Base-by-base conservation (phyloP, 2,329 filamentous ascomycete genomes). In the Ramichloridium luteum region DNA sequence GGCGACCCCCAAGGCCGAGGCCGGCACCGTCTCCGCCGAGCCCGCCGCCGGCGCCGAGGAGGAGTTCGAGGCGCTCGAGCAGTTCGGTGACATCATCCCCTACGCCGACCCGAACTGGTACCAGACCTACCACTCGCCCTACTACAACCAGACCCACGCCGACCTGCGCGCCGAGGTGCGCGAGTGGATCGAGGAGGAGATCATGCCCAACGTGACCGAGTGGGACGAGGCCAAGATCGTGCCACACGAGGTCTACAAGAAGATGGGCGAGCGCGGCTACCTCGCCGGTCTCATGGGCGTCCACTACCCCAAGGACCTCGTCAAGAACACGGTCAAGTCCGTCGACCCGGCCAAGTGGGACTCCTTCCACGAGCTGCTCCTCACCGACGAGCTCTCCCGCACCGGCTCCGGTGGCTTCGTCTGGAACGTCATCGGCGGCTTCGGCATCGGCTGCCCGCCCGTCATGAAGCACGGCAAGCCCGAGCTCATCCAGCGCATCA, bases 171-270 rank as follows among this genome's bases (percentile, higher is more conserved):
- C 75, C 43, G 90, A 98, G 66, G 69, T 94, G 38, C 81, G 90
- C 51, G 72, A 85, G 65, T 98, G 86, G 86, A 74, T 98, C 34
- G 82, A 93, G 39, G 72, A 68, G 35, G 82, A 84, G 48, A 78
- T 96, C 55, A 85, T 93, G 65, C 88, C 90, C 13, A 71, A 88
- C 48, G 83, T 96, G 35, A 80, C 76, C 25, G 90, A 98, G 58
- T 98, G 90, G 90, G 90, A 98, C 48, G 90, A 96, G 68, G 82
- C 78, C 48, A 92, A 85, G 66, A 73, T 77, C 54, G 85, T 96
- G 2, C 88, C 90, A 0, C 74, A 81, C 27, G 71, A 74, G 46
- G 82, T 98, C 52, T 98, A 93, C 72, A 88, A 93, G 65, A 76
- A 90, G 56, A 90, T 94, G 79, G 90, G 90, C 36, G 77, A 84